Percentiles rank a stretch among this genome's conserved stretches.
Evolutionary conservation across 352 stramenopile species (phyloP).

Genomic region (Phytophthora nicotianae): DNA sequence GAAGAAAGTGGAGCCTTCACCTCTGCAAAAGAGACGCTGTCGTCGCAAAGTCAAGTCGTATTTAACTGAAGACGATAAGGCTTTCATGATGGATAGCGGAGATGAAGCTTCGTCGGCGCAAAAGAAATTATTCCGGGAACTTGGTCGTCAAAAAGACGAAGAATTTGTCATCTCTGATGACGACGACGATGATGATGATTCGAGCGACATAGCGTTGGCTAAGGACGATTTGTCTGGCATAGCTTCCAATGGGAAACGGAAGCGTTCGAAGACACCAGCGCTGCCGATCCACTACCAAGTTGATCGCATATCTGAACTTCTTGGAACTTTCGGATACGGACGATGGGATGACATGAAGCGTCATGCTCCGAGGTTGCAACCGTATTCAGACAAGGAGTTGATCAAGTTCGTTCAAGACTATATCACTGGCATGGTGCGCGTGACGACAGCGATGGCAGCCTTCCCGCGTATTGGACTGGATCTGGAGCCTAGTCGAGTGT

Average conservation of each 20-base stretch:
- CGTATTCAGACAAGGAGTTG: constrained; percentile 54
- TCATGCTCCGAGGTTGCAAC: constrained; percentile 30
- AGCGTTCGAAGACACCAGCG: constrained; percentile 33
- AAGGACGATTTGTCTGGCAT: constrained; percentile 48
- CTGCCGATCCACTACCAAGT: constrained; percentile 46
- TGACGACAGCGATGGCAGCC: constrained; percentile 36
- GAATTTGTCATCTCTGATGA: constrained; percentile 80
- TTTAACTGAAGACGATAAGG: constrained; percentile 47
- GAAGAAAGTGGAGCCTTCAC: constrained; percentile 68
- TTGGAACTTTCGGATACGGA: constrained; percentile 81
- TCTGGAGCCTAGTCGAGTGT: constrained; percentile 35
- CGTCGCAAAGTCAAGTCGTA: constrained; percentile 81
- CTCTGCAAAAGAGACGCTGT: constrained; percentile 75
- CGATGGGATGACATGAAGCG: constrained; percentile 79
- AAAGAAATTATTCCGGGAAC: constrained; percentile 33
- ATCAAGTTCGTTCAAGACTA: constrained; percentile 53
- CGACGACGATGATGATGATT: constrained; percentile 61
- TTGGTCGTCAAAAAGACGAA: constrained; percentile 49
- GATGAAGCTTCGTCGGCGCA: constrained; percentile 39
- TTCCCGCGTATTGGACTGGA: constrained; percentile 40
- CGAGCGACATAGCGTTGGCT: constrained; percentile 48
- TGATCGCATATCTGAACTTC: constrained; percentile 49
- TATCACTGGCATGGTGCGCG: constrained; percentile 54
- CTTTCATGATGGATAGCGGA: constrained; percentile 44
- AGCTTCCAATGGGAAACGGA: constrained; percentile 33